Evolutionary conservation across 2,329 filamentous ascomycete species (phyloP).

Genomic region (Paraconiothyrium brasiliense): DNA sequence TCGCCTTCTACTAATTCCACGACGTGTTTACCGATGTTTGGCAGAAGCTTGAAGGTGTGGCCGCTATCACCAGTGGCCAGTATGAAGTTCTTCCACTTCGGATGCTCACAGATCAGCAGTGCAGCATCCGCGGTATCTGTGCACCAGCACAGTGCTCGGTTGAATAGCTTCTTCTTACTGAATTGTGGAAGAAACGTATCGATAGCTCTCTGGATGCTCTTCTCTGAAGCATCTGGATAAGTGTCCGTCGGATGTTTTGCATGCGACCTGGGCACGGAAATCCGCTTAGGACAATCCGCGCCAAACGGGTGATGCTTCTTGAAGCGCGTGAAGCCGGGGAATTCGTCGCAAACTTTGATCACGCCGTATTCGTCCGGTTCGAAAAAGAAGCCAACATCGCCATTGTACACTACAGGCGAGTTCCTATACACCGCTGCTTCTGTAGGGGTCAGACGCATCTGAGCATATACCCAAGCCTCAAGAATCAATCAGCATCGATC

Average conservation of each 20-base stretch:
- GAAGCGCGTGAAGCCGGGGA: conserved; percentile 59
- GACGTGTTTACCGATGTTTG: conserved; percentile 59
- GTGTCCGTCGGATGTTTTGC: conserved; percentile 56
- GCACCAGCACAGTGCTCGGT: conserved; percentile 66
- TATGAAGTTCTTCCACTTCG: conserved; percentile 59
- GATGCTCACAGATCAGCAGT: conserved; percentile 65
- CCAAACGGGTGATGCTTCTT: conserved; percentile 54
- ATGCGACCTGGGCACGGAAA: conserved; percentile 62
- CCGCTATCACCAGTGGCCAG: conserved; percentile 60
- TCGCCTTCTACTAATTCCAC: conserved; percentile 57
- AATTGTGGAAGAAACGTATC: conserved; percentile 56
- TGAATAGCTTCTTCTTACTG: conserved; percentile 52
- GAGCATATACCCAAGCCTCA: conserved; percentile 62
- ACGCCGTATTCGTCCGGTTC: conserved; percentile 58
- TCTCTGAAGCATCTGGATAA: conserved; percentile 57
- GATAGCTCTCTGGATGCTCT: conserved; percentile 44
- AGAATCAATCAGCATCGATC: conserved; percentile 49
- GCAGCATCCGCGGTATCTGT: conserved; percentile 70
- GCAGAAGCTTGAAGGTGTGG: conserved; percentile 58
- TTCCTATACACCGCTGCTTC: conserved; percentile 60
- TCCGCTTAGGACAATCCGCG: conserved; percentile 58
- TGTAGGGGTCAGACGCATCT: conserved; percentile 60
- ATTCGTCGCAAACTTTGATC: conserved; percentile 66
- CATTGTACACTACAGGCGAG: conserved; percentile 65
- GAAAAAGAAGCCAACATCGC: conserved; percentile 61